Conservation (phyloP, 1,284 basidiomycete genomes). For the Wolfiporia cocos region DNA sequence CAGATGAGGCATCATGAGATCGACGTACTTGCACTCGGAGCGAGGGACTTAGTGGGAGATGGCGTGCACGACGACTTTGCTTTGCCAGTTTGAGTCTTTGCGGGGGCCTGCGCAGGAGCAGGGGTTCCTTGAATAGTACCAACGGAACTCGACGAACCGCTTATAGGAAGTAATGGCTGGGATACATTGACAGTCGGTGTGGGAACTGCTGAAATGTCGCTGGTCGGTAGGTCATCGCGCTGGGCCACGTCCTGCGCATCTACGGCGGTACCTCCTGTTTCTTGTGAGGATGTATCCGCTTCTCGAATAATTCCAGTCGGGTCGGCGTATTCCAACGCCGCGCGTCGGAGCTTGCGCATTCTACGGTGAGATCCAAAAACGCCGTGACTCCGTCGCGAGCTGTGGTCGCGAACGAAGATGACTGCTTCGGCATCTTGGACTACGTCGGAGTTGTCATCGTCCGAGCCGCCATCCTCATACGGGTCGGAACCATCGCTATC, state of each 20-base stretch:
- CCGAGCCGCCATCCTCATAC: conserved; percentile 6
- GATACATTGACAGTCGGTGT: conserved; percentile 7
- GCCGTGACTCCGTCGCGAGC: background rate
- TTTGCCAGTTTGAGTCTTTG: conserved; percentile 17
- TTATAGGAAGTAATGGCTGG: conserved; percentile 6
- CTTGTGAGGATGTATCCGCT: too few relatives aligned
- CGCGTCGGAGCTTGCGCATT: conserved; percentile 10
- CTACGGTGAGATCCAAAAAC: conserved; percentile 12
- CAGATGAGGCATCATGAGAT: background rate
- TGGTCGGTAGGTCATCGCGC: conserved; percentile 6
- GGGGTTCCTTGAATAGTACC: conserved; percentile 19
- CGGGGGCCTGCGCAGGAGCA: conserved; percentile 24
- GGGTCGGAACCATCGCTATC: background rate
- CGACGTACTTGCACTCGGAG: conserved; percentile 24
- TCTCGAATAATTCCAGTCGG: too few relatives aligned
- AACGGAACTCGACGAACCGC: conserved; percentile 9
- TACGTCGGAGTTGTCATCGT: background rate
- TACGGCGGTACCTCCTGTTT: too few relatives aligned
- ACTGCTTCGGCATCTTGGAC: background rate
- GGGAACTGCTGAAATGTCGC: conserved; percentile 8
- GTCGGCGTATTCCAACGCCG: background rate
- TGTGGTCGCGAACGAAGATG: conserved; percentile 2
- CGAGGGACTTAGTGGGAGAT: conserved; percentile 31
- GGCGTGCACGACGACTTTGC: conserved; percentile 26
- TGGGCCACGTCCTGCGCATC: too few relatives aligned